Percentiles rank a stretch among this genome's conserved stretches.
These are phyloP conservation scores for Pythium aphanidermatum DNA, from an alignment of 352 stramenopile genomes.

Conservation along the genomic window DNA sequence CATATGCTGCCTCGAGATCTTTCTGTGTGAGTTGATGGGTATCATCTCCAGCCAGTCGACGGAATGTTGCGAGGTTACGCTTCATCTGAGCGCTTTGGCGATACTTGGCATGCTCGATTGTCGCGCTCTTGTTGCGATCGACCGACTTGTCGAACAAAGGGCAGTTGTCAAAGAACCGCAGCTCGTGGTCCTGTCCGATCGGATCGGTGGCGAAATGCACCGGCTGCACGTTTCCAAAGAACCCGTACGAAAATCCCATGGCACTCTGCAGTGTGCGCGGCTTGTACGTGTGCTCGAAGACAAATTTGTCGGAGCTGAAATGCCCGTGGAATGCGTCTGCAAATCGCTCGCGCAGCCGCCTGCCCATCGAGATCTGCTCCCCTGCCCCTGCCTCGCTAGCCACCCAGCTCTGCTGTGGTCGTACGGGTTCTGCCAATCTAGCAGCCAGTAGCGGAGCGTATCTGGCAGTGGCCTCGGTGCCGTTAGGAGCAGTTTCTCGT, in stretches of 20 bases:
- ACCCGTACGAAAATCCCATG: constrained; percentile 64
- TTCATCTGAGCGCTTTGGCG: constrained; percentile 44
- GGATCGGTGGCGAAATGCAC: constrained; percentile 46
- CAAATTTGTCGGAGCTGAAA: constrained; percentile 33
- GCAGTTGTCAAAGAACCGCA: constrained; percentile 85
- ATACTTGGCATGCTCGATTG: constrained; percentile 47
- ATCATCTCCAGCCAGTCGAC: constrained; percentile 14
- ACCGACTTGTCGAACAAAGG: constrained; percentile 48
- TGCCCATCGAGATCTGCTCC: constrained; percentile 56
- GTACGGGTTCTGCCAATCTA: constrained; percentile 50
- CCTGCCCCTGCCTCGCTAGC: constrained; percentile 50
- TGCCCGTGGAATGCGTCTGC: constrained; percentile 14
- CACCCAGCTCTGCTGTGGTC: constrained; percentile 32
- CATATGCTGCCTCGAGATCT: constrained; percentile 76
- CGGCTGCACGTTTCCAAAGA: constrained; percentile 55
- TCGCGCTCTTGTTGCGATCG: constrained; percentile 58
- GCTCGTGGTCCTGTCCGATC: constrained; percentile 46
- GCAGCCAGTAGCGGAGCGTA: constrained; percentile 21
- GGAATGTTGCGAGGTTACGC: constrained; percentile 43
- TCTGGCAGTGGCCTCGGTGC: neutral
- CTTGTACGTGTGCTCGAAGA: constrained; percentile 82
- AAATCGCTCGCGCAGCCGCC: constrained; percentile 44
- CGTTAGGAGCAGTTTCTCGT: constrained; percentile 26
- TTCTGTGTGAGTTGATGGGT: constrained; percentile 30
- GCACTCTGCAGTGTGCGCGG: constrained; percentile 72